Conservation (phyloP, 129 eudicot genomes). For the Chrysanthemum seticuspe region DNA sequence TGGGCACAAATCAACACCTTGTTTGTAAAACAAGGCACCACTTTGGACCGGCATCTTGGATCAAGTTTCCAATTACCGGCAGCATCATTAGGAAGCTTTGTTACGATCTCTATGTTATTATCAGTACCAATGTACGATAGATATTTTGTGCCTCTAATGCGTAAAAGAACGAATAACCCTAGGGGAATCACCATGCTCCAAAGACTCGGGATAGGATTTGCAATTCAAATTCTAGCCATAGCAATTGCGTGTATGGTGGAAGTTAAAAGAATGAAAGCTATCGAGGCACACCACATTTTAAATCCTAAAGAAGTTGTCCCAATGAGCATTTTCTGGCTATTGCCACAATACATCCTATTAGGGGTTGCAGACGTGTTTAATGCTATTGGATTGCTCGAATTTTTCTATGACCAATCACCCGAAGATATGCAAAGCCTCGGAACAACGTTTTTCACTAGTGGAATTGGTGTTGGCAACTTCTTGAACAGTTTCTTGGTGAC, state of each 20-base stretch:
- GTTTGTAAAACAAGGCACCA: slow-evolving; percentile 95
- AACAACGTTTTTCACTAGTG: slow-evolving; percentile 80
- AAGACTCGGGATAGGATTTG: slow-evolving; percentile 70
- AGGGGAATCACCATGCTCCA: slow-evolving; percentile 89
- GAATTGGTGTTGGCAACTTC: slow-evolving; percentile 85
- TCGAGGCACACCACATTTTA: slow-evolving; percentile 32
- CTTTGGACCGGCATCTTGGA: slow-evolving; percentile 74
- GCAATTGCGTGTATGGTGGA: slow-evolving; percentile 66
- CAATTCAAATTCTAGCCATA: slow-evolving; percentile 70
- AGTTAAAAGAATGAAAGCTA: slow-evolving; percentile 51
- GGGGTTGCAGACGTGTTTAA: slow-evolving; percentile 86
- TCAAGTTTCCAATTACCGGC: slow-evolving; percentile 66
- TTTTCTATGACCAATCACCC: slow-evolving; percentile 93
- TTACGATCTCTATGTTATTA: slow-evolving; percentile 70
- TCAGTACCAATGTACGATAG: slow-evolving; percentile 74
- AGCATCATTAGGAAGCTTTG: slow-evolving; percentile 83
- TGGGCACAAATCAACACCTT: slow-evolving; percentile 98
- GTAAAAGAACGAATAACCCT: slow-evolving; percentile 67
- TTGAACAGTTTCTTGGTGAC: slow-evolving; percentile 80
- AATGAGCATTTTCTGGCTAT: slow-evolving; percentile 62
- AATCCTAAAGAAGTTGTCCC: slow-evolving; percentile 54
- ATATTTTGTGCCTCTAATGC: slow-evolving; percentile 72
- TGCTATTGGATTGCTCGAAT: slow-evolving; percentile 80
- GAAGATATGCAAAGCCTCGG: slow-evolving; percentile 95
- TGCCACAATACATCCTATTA: slow-evolving; percentile 76